Evolutionary conservation across 768 basidiomycete genomes (phyloP).

Genomic region (Punctularia strigosozonata): DNA sequence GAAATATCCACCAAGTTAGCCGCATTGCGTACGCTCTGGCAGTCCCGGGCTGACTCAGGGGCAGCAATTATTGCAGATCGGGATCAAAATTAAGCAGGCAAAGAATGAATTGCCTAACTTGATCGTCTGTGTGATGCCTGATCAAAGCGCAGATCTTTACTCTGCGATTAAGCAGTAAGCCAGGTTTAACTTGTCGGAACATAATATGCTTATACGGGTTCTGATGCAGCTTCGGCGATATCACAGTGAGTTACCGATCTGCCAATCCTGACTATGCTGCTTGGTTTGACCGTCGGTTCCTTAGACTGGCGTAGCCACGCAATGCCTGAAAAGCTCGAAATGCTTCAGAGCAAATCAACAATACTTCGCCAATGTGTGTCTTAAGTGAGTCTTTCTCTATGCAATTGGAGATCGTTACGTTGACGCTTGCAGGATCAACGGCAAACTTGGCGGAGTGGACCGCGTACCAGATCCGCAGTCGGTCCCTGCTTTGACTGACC

Average conservation of each 20-base stretch:
- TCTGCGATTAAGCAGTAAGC: conserved; percentile 69
- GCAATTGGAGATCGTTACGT: not conserved
- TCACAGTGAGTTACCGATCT: conserved; percentile 40
- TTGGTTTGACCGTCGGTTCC: conserved; percentile 1
- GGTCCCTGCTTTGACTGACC: conserved; percentile 54
- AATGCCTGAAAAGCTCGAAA: conserved; percentile 61
- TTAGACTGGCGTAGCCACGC: conserved; percentile 66
- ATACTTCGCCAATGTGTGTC: conserved; percentile 70
- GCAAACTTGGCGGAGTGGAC: conserved; percentile 79
- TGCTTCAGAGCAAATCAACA: conserved; percentile 59
- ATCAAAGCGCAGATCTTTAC: conserved; percentile 67
- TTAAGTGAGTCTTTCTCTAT: conserved; percentile 42
- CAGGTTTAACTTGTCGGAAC: not conserved
- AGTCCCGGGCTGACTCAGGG: no score
- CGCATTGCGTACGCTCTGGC: no score
- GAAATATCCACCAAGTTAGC: no score
- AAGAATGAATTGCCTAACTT: no score
- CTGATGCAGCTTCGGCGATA: conserved; percentile 55
- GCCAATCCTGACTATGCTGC: no score
- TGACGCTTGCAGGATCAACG: conserved; percentile 47
- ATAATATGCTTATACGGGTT: conserved; percentile 1
- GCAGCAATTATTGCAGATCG: no score
- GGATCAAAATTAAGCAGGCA: no score
- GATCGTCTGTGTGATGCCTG: conserved; percentile 63
- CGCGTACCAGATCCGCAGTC: conserved; percentile 60